Conservation (phyloP, 1,139 yeast genomes). For the Candida glucosophila region DNA sequence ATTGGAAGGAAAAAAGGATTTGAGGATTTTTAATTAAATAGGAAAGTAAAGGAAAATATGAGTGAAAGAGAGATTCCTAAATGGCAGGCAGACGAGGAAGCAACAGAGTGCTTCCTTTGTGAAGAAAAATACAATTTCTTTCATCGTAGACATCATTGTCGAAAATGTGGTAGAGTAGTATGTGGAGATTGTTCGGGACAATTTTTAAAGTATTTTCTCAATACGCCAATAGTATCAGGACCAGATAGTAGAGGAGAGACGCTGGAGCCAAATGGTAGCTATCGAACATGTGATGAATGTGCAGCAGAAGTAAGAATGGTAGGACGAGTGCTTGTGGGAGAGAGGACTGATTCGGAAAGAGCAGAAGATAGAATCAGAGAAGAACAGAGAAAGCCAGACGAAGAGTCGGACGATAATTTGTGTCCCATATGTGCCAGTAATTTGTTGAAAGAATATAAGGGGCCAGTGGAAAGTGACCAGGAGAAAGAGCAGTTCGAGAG, state of each 20-base stretch:
- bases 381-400: constrained; percentile 1
- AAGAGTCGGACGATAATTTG: constrained; percentile 17
- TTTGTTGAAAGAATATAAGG: constrained; percentile 49
- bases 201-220: constrained; percentile 32
- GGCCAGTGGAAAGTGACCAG: constrained; percentile 16
- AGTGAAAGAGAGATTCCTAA: constrained; percentile 7
- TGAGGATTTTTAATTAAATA: too few relatives aligned
- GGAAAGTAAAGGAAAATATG: not conserved
- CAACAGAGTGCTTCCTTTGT: constrained; percentile 56
- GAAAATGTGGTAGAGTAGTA: constrained; percentile 73
- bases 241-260: constrained; percentile 16
- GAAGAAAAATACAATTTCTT: constrained; percentile 49
- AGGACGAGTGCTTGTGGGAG: constrained; percentile 31
- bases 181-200: constrained; percentile 60
- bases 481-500: constrained; percentile 26
- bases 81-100: constrained; percentile 79
- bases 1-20: too few relatives aligned
- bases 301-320: constrained; percentile 54
- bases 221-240: constrained; percentile 27
- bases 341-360: too few relatives aligned
- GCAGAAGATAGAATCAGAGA: constrained; percentile 1
- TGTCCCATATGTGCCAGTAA: constrained; percentile 39
- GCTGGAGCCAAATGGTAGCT: constrained; percentile 23
- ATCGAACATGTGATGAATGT: constrained; percentile 69
- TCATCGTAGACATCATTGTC: constrained; percentile 84